phyloP scores from a whole-genome alignment of 2,329 filamentous ascomycete species.

The Colletotrichum phormii region DNA sequence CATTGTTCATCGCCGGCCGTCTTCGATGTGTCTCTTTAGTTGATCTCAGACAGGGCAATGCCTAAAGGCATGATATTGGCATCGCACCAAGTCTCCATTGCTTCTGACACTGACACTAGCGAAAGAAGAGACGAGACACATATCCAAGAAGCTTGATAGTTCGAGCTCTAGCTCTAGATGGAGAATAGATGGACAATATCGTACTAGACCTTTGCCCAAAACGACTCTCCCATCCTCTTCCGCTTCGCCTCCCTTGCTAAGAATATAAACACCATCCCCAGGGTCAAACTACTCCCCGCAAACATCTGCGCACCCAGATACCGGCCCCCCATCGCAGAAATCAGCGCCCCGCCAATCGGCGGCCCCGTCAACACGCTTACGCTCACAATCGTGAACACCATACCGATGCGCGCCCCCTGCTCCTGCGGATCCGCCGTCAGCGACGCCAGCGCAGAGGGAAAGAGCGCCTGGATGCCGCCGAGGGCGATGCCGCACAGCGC shows the following conservation, averaged over 20 bases:
- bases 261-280: constrained; percentile 11
- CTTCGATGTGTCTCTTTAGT: not conserved
- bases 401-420: constrained; percentile 66
- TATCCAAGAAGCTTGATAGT: not conserved
- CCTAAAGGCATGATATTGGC: not conserved
- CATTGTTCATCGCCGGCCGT: not conserved
- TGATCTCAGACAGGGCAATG: too few species aligned
- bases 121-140: not conserved
- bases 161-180: not conserved
- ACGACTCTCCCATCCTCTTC: not conserved
- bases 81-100: not conserved
- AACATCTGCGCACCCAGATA: constrained; percentile 7
- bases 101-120: not conserved
- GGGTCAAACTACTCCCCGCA: not conserved
- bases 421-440: constrained; percentile 63
- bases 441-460: constrained; percentile 70
- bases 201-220: not conserved
- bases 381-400: constrained; percentile 62
- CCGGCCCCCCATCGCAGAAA: constrained; percentile 47
- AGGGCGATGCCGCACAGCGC: constrained; percentile 71
- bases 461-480: constrained; percentile 73
- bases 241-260: constrained; percentile 38
- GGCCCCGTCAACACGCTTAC: constrained; percentile 64
- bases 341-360: constrained; percentile 62
- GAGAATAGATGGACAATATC: not conserved